These are phyloP conservation scores for Helotiales sp. DNA, from an alignment of 2,329 filamentous ascomycete species.

Conservation along the genomic window DNA sequence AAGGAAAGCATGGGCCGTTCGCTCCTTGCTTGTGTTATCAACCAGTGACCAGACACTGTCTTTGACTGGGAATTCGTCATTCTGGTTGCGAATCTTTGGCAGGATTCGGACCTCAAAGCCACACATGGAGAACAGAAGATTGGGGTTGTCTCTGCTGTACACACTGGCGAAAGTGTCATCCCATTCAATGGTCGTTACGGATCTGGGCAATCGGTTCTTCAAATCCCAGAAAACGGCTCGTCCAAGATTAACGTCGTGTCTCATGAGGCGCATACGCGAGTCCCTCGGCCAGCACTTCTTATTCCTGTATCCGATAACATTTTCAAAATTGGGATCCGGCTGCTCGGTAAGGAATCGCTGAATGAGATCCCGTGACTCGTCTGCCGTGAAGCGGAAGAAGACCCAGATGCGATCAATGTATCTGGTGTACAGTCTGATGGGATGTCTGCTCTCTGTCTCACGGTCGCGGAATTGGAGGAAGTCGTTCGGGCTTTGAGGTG, in stretches of 20 bases:
- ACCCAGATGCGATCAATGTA: slow-evolving; percentile 99
- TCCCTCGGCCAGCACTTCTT: slow-evolving; percentile 99
- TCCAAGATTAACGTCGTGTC: slow-evolving; percentile 96
- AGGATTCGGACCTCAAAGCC: slow-evolving; percentile 97
- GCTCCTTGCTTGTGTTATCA: slow-evolving; percentile 94
- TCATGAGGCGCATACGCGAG: slow-evolving; percentile 96
- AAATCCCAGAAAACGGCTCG: slow-evolving; percentile 98
- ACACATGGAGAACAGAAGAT: slow-evolving; percentile 95
- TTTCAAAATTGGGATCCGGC: slow-evolving; percentile 98
- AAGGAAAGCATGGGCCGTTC: slow-evolving; percentile 94
- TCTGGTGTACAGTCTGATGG: slow-evolving; percentile 94
- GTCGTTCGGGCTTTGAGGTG: slow-evolving; percentile 91
- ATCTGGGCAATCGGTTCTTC: slow-evolving; percentile 93
- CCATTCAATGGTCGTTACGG: slow-evolving; percentile 97
- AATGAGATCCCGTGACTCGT: slow-evolving; percentile 93
- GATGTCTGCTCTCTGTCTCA: slow-evolving; percentile 88
- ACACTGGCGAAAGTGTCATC: slow-evolving; percentile 98
- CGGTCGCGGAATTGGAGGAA: slow-evolving; percentile 96
- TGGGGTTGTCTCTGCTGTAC: slow-evolving; percentile 97
- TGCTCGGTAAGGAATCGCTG: slow-evolving; percentile 98
- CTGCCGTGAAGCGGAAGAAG: slow-evolving; percentile 88
- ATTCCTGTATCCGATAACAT: slow-evolving; percentile 97
- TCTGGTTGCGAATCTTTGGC: slow-evolving; percentile 91
- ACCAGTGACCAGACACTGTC: slow-evolving; percentile 98
- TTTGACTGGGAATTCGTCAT: slow-evolving; percentile 95